Conservation (phyloP, 2,329 filamentous ascomycete genomes). For the Aureobasidium sp. region DNA sequence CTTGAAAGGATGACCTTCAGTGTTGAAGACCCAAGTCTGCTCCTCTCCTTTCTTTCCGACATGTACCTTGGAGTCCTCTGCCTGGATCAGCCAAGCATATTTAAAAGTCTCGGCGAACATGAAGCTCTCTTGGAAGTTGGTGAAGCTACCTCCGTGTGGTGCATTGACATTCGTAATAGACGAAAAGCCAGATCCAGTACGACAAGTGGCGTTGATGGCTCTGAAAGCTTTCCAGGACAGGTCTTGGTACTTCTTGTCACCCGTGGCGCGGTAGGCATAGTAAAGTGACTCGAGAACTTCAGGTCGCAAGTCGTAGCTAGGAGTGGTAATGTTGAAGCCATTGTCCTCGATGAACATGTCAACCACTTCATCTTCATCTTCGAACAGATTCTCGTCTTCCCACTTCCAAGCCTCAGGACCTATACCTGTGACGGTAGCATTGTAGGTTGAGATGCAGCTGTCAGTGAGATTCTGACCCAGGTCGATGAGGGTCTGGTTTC, state of each 20-base stretch:
- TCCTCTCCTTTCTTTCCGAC: not conserved
- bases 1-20: constrained; percentile 56
- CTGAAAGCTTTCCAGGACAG: constrained; percentile 77
- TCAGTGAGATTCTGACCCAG: constrained; percentile 67
- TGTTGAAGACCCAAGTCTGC: constrained; percentile 53
- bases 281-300: constrained; percentile 82
- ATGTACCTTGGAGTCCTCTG: constrained; percentile 20
- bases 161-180: constrained; percentile 60
- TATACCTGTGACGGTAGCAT: constrained; percentile 60
- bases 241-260: constrained; percentile 68
- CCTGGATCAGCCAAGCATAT: constrained; percentile 68
- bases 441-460: constrained; percentile 69
- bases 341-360: constrained; percentile 53
- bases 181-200: constrained; percentile 60
- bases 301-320: constrained; percentile 60
- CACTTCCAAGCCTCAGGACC: constrained; percentile 58
- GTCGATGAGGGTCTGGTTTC: constrained; percentile 58
- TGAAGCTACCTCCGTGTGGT: constrained; percentile 51
- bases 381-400: constrained; percentile 30
- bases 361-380: not conserved
- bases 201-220: constrained; percentile 57
- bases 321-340: constrained; percentile 64
- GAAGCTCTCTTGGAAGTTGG: constrained; percentile 77
- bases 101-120: constrained; percentile 84
- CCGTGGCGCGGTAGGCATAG: constrained; percentile 77